Percentiles rank a stretch among this genome's conserved stretches.
Conservation (phyloP, 2,329 filamentous ascomycete species). For the Fusarium sp. region DNA sequence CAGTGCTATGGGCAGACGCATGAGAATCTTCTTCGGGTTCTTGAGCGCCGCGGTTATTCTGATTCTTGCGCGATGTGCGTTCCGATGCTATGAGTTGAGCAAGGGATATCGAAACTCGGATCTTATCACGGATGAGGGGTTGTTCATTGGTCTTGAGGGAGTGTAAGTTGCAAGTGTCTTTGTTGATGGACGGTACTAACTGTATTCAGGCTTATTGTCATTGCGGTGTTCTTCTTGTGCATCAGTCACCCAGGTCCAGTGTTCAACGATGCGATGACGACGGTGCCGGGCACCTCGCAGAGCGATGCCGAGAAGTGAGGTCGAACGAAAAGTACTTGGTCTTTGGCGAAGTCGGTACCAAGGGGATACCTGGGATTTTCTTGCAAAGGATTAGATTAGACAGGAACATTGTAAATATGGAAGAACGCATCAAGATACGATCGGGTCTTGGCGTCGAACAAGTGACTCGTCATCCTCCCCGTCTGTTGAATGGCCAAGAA, state of each 20-base stretch:
- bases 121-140: conserved; percentile 60
- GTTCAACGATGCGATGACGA: conserved; percentile 18
- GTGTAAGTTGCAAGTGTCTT: conserved; percentile 45
- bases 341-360: background rate
- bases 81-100: conserved; percentile 71
- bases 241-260: conserved; percentile 52
- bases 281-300: background rate
- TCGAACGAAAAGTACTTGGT: background rate
- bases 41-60: conserved; percentile 64
- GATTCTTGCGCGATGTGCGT: conserved; percentile 70
- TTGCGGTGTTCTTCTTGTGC: conserved; percentile 50
- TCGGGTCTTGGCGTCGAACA: too few relatives aligned
- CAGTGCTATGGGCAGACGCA: conserved; percentile 28
- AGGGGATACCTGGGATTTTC: fast-evolving
- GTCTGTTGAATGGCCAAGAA: background rate
- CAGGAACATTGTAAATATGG: fast-evolving
- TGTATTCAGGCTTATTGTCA: conserved; percentile 44
- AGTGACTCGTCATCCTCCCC: background rate
- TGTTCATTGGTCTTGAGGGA: conserved; percentile 66
- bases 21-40: conserved; percentile 60
- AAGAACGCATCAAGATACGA: background rate
- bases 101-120: conserved; percentile 66
- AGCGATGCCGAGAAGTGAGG: conserved; percentile 18
- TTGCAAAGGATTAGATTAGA: background rate
- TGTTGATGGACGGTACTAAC: background rate